Conservation (phyloP, 805 yeast genomes). For the Maudiozyma barnettii region DNA sequence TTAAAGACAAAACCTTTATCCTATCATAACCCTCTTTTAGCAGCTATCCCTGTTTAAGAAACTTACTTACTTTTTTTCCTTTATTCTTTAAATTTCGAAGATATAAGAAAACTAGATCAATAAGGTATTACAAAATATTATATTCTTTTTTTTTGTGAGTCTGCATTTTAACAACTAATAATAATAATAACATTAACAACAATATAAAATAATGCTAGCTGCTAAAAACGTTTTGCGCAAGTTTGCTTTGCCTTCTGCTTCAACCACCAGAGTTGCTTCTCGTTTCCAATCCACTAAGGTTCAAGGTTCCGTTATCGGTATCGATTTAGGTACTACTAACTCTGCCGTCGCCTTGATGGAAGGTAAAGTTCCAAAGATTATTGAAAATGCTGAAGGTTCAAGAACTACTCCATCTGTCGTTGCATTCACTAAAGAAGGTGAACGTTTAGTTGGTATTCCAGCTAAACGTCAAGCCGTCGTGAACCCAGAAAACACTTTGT, state of each 20-base stretch:
- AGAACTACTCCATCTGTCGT: slow-evolving; percentile 91
- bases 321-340: slow-evolving; percentile 81
- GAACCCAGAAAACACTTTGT: slow-evolving; percentile 87
- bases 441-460: slow-evolving; percentile 85
- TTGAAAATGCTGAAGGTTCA: slow-evolving; percentile 76
- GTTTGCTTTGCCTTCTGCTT: slow-evolving; percentile 6
- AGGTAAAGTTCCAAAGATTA: slow-evolving; percentile 56
- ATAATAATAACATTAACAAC: not conserved
- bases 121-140: too few relatives aligned
- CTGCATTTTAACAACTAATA: too few relatives aligned
- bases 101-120: too few relatives aligned
- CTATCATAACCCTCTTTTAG: too few relatives aligned
- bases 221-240: slow-evolving; percentile 20
- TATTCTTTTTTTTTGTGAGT: not conserved
- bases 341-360: slow-evolving; percentile 80
- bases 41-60: too few relatives aligned
- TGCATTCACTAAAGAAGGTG: slow-evolving; percentile 87
- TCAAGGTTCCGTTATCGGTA: slow-evolving; percentile 54
- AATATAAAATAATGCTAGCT: slow-evolving; percentile 14
- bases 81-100: too few relatives aligned
- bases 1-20: too few relatives aligned
- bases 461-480: slow-evolving; percentile 96
- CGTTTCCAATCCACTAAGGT: slow-evolving; percentile 32
- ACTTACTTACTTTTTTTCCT: too few relatives aligned
- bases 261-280: slow-evolving; percentile 17